Evolutionary conservation across 2,329 filamentous ascomycete species (phyloP), one percentile per base, ranked within the genome.

Genomic region (Penicillium sp.): DNA sequence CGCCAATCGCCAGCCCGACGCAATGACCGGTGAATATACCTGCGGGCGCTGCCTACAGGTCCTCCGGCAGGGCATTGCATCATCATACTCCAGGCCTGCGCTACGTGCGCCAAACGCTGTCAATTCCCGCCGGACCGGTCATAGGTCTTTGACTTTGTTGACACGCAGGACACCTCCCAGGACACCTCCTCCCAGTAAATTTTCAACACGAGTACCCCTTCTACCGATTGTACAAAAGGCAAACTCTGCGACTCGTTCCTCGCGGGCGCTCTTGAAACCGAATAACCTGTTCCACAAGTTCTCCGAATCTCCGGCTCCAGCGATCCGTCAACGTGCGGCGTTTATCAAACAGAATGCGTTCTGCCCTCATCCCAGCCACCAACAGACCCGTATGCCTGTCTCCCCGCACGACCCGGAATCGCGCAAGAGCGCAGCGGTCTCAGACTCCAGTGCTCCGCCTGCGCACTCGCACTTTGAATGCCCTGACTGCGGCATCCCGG

Each of bases 281-380:
- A 88, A 96, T 79, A 90, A 97, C 75, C 89, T 99, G 60, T 99
- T 98, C 83, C 94, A 99, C 78, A 88, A 92, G 9, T 96, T 95
- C 77, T 91, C 92, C 41, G 85, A 90, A 66, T 99, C 95, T 15
- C 95, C 96, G 8, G 91, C 94, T 47, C 90, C 92, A 45, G 90
- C 91, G 64, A 97, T 99, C 66, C 88, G 94, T 70, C 88, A 88
- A 70, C 89, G 95, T 69, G 95, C 94, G 30, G 91, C 91, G 9
- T 96, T 92, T 72, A 98, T 98, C 80, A 91, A 90, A 75, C 91
- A 96, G 73, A 92, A 97, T 82, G 94, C 94, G 15, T 91, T 92
- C 77, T 99, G 95, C 73, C 92, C 95, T 29, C 95, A 99, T 73
- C 92, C 92, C 6, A 88, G 91, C 59, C 95, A 99, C 76, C 88